Percentiles rank a stretch among this genome's conserved stretches.
Evolutionary conservation across 441 rosid genomes (phyloP).

Genomic region (Gossypium davidsonii): DNA sequence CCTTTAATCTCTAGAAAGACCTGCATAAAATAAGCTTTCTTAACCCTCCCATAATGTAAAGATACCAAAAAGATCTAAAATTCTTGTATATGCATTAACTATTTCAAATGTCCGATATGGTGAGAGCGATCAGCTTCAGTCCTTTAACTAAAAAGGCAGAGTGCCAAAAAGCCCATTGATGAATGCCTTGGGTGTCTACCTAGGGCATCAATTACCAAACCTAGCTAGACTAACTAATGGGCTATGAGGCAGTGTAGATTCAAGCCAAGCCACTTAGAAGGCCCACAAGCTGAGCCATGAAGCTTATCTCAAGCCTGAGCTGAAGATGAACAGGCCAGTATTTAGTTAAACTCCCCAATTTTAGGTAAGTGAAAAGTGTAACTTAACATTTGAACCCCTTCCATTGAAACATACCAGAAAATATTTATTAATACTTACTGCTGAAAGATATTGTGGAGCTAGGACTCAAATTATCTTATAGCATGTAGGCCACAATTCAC

Average conservation of each 20-base stretch:
- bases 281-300: neutral
- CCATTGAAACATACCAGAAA: neutral
- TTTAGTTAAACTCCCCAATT: neutral
- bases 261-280: neutral
- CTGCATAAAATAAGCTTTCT: constrained; percentile 33
- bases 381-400: constrained; percentile 1
- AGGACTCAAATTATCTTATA: neutral
- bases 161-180: neutral
- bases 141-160: neutral
- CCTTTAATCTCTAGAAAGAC: constrained; percentile 82
- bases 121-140: neutral
- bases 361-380: neutral
- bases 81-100: constrained; percentile 4
- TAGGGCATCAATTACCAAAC: neutral
- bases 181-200: neutral
- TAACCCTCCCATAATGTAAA: constrained; percentile 2
- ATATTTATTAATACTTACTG: neutral
- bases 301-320: neutral
- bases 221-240: constrained; percentile 2
- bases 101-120: neutral
- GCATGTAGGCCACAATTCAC: constrained; percentile 8
- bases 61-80: neutral
- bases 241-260: neutral
- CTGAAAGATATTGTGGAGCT: constrained; percentile 1
- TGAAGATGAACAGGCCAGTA: neutral